Evolutionary conservation across 768 basidiomycete species (phyloP), one percentile per base, ranked within the genome.

Genomic region (Chalciporus chontae): DNA sequence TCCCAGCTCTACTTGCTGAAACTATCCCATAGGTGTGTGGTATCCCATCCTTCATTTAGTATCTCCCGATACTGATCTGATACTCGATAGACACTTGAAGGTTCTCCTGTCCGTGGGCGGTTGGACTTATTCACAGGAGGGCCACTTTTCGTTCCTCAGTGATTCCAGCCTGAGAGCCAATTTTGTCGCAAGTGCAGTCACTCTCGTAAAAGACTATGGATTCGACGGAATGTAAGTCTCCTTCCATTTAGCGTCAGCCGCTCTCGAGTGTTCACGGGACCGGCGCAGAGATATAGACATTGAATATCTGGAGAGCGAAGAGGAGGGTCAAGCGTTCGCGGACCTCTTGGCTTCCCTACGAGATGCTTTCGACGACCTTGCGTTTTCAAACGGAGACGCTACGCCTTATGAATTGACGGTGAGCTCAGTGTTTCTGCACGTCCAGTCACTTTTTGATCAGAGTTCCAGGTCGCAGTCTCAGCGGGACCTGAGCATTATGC

Each of bases 131-230:
- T 84, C 84, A 2, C 84, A 86, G 65, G 62, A 68, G 17, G 83
- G 81, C 11, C 83, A 87, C 59, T 87, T 88, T 64, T 68, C 71
- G 53, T 86, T 87, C 62, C 76, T 88, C 42, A 79, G 79, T 1
- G 68, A 74, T 39, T 54, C 77, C 0, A 59, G 66, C 21, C 69
- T 72, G 54, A 79, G 83, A 9, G 70, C 75, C 10, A 81, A 69
- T 11, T 88, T 88, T 58, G 82, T 86, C 24, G 58, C 62, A 44
- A 77, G 69, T 50, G 84, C 86, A 2, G 79, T 90, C 23, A 73
- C 76, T 40, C 59, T 89, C 9, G 70, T 86, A 41, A 77, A 84
- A 58, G 83, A 91, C 64, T 86, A 89, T 50, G 90, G 89, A 0
- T 79, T 93, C 44, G 90, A 91, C 58, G 90, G 90, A 45, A 78